These are phyloP conservation scores for Candida tropicalis DNA, from an alignment of 1,139 yeast genomes.

Conservation along the genomic window DNA sequence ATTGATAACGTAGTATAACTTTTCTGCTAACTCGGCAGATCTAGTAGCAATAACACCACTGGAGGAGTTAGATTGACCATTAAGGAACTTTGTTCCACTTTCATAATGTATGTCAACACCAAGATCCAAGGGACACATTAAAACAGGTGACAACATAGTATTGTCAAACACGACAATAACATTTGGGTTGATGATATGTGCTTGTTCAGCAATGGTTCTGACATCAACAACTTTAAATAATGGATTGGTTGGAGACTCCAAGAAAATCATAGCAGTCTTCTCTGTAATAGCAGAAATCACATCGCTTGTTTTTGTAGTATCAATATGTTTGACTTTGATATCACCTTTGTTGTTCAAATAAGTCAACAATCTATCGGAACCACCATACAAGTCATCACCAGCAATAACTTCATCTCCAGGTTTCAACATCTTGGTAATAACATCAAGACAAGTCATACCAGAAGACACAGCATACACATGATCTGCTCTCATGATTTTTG, in stretches of 20 bases:
- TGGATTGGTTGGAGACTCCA: slow-evolving; percentile 93
- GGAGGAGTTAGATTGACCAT: no score
- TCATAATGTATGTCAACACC: slow-evolving; percentile 93
- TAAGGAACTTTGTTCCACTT: slow-evolving; percentile 87
- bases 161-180: slow-evolving; percentile 85
- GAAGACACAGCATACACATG: slow-evolving; percentile 81
- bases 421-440: slow-evolving; percentile 67
- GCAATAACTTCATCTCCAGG: slow-evolving; percentile 88
- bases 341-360: slow-evolving; percentile 70
- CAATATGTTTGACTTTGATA: slow-evolving; percentile 72
- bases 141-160: slow-evolving; percentile 93
- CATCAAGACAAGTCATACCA: slow-evolving; percentile 93
- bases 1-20: slow-evolving; percentile 74
- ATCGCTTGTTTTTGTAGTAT: slow-evolving; percentile 71
- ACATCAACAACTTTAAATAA: slow-evolving; percentile 85
- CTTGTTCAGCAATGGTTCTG: slow-evolving; percentile 61
- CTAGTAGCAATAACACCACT: slow-evolving; percentile 65
- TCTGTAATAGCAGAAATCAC: slow-evolving; percentile 54
- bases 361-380: slow-evolving; percentile 82
- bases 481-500: slow-evolving; percentile 73
- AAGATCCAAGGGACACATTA: slow-evolving; percentile 80
- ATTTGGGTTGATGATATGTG: slow-evolving; percentile 68
- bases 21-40: slow-evolving; percentile 62
- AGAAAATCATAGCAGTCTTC: slow-evolving; percentile 70
- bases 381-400: slow-evolving; percentile 93